A percentile compares a stretch with the other conserved stretches of the same genome.
Evolutionary conservation across 495 filamentous ascomycete species (phyloP).

Genomic region (Ascodesmis nigricans): DNA sequence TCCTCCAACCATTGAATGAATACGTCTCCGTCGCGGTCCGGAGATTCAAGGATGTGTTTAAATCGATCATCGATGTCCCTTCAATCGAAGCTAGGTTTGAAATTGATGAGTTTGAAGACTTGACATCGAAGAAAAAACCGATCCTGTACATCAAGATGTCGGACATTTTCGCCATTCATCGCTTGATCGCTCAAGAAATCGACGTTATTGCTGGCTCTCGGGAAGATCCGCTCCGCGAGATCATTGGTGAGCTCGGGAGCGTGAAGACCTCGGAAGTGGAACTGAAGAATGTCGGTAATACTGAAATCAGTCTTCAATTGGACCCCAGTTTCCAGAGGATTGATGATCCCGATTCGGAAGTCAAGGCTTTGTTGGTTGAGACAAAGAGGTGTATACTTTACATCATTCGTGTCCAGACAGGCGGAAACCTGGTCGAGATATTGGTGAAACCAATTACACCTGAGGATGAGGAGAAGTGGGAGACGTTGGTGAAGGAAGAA

Average conservation of each 20-base stretch:
- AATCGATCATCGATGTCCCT: slow-evolving; percentile 54
- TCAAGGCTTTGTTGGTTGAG: slow-evolving; percentile 88
- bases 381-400: slow-evolving; percentile 94
- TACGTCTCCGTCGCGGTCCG: slow-evolving; percentile 75
- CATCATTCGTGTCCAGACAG: slow-evolving; percentile 88
- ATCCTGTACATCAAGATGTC: slow-evolving; percentile 97
- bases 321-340: slow-evolving; percentile 77
- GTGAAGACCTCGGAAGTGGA: slow-evolving; percentile 90
- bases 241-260: slow-evolving; percentile 78
- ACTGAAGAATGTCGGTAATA: slow-evolving; percentile 61
- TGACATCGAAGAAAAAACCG: slow-evolving; percentile 85
- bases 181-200: slow-evolving; percentile 59
- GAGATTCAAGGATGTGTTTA: slow-evolving; percentile 55
- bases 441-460: slow-evolving; percentile 67
- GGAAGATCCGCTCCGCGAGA: slow-evolving; percentile 78
- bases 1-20: slow-evolving; percentile 78
- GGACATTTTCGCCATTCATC: slow-evolving; percentile 92
- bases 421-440: slow-evolving; percentile 80
- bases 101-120: slow-evolving; percentile 94
- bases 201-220: slow-evolving; percentile 48
- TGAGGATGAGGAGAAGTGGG: slow-evolving; percentile 83
- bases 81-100: slow-evolving; percentile 81
- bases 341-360: slow-evolving; percentile 78
- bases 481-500: slow-evolving; percentile 62
- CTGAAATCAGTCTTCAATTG: slow-evolving; percentile 78